Percentiles rank a stretch among this genome's conserved stretches.
phyloP scores from a whole-genome alignment of 2,329 filamentous ascomycete genomes.

The Pseudogymnoascus sp. region DNA sequence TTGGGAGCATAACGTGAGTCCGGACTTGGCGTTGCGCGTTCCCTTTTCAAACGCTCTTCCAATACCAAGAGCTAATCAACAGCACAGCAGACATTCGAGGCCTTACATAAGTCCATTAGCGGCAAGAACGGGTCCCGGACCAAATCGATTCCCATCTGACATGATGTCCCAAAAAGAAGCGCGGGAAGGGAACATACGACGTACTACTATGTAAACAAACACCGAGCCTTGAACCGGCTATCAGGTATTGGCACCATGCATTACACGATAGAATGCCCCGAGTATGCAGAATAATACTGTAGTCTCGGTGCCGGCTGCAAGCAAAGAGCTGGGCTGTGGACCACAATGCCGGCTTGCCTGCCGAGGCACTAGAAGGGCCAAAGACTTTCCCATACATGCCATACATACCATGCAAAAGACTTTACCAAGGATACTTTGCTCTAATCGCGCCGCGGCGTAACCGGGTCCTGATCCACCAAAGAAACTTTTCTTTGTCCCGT shows the following conservation, averaged over 20 bases:
- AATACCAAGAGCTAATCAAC: not conserved
- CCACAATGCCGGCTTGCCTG: not conserved
- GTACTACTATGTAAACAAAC: not conserved
- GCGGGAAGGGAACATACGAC: not conserved
- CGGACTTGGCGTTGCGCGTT: not conserved
- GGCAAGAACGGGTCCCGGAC: not conserved
- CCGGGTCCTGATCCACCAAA: not conserved
- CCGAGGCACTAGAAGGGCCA: constrained; percentile 6
- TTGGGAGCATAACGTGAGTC: constrained; percentile 4
- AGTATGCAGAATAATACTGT: not conserved
- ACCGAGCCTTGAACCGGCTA: not conserved
- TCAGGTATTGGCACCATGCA: not conserved
- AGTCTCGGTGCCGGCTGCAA: not conserved
- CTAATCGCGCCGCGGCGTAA: not conserved
- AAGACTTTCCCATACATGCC: not conserved
- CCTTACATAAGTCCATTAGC: constrained; percentile 1
- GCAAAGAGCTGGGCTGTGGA: not conserved
- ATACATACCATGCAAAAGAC: not conserved
- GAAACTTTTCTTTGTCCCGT: constrained; percentile 3
- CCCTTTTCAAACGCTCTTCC: not conserved
- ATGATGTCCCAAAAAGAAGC: not conserved
- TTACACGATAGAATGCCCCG: not conserved
- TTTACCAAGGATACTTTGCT: no score
- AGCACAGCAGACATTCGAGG: not conserved
- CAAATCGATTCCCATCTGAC: not conserved